Base-by-base conservation (phyloP, 73 alveolate genomes). In the Paramecium octaurelia region DNA sequence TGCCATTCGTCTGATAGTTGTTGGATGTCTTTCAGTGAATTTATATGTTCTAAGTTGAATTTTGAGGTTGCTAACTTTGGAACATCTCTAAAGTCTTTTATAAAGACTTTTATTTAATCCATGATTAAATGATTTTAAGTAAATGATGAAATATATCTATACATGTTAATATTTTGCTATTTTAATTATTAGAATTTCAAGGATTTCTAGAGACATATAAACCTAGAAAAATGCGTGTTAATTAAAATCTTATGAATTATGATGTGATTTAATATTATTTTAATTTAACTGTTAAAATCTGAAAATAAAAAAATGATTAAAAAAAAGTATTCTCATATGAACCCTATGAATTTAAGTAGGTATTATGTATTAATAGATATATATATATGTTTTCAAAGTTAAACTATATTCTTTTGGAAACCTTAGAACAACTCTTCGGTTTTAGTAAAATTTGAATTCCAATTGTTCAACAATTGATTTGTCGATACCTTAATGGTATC, bases 361-460 rank as follows among this genome's bases (percentile, higher is more conserved):
- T 54, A 54, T 54, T 4, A 54, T 54, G 69, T 48, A 48, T 12
- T 48, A 54, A 18, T 18, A 54, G 5, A 54, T 16, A 54, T 54
- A 54, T 54, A 54, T 54, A 54, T 54, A 54, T 54, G 21, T 54
- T 64, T 8, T 64, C 84, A 64, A 64, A 64, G 84, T 64, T 64
- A 34, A 31, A 64, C 84, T 64, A 34, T 27, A 27, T 64, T 64
- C 84, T 64, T 64, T 34, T 64, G 46, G 84, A 64, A 64, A 64
- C 84, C 46, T 64, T 64, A 34, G 50, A 64, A 31, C 12, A 64
- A 12, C 9, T 64, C 84, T 34, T 64, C 84, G 27, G 84, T 64
- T 64, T 64, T 64, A 64, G 50, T 64, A 64, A 14, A 64, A 64
- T 64, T 64, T 64, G 84, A 64, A 64, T 64, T 64, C 84, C 84